Percentiles rank a stretch among this genome's conserved stretches.
phyloP scores from a whole-genome alignment of 176 grass and related monocot genomes.

The Miscanthus lutarioriparius region DNA sequence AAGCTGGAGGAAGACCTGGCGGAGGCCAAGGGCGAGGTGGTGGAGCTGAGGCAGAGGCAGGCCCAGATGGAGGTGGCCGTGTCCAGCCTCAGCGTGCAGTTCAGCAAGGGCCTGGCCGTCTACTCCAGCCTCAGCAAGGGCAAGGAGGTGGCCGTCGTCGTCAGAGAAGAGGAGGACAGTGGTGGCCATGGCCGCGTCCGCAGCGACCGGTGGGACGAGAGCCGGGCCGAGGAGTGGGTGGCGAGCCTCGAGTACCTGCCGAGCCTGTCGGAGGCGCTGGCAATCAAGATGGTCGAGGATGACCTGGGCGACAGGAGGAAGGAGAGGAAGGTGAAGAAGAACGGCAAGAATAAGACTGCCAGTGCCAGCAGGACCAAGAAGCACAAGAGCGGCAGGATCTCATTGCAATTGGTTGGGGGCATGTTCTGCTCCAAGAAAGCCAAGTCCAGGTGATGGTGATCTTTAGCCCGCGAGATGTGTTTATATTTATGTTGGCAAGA shows the following conservation, averaged over 20 bases:
- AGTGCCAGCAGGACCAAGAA: slow-evolving; percentile 2
- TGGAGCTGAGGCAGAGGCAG: slow-evolving; percentile 54
- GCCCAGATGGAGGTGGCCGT: slow-evolving; percentile 48
- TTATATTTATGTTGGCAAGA: not conserved
- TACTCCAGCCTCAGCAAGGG: slow-evolving; percentile 35
- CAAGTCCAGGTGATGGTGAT: slow-evolving; percentile 47
- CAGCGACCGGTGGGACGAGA: slow-evolving; percentile 57
- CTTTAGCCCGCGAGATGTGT: not conserved
- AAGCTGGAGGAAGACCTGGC: slow-evolving; percentile 52
- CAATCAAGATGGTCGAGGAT: slow-evolving; percentile 56
- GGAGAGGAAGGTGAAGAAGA: slow-evolving; percentile 25
- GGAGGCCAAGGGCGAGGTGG: slow-evolving; percentile 44
- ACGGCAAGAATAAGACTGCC: not conserved
- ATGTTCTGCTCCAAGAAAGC: slow-evolving; percentile 47
- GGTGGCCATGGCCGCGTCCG: slow-evolving; percentile 27
- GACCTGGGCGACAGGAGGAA: slow-evolving; percentile 22
- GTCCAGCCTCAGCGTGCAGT: slow-evolving; percentile 45
- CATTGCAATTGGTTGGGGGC: slow-evolving; percentile 24
- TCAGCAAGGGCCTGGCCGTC: slow-evolving; percentile 42
- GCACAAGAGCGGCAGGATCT: slow-evolving; percentile 23
- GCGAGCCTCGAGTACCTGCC: slow-evolving; percentile 54
- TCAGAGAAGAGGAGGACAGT: not conserved
- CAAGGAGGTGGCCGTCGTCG: slow-evolving; percentile 38
- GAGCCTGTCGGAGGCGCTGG: slow-evolving; percentile 53
- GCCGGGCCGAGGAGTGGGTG: slow-evolving; percentile 54